Evolutionary conservation across 2,329 filamentous ascomycete species (phyloP), one percentile per base, ranked within the genome.

Genomic region (Westerdykella aurantiaca): DNA sequence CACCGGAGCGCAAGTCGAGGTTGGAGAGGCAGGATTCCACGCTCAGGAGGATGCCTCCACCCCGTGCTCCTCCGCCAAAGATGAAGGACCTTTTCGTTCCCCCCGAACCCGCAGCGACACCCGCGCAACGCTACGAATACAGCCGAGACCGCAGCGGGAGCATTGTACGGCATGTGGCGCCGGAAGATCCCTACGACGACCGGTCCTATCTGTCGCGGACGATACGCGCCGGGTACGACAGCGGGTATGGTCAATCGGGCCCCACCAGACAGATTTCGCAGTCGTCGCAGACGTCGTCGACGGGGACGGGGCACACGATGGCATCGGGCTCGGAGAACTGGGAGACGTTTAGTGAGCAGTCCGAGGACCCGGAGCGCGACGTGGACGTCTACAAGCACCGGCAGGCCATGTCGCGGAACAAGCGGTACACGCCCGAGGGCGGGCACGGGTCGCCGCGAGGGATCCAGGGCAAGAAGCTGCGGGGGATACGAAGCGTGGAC

Each of bases 311-410:
- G 17, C 72, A 71, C n/a, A 88, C 85, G 1, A 77, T 76, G 17
- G 76, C 86, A 21, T 88, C 86, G 5, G 88, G 87, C 1, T 95
- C 88, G 3, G 91, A 97, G 69, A 97, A 97, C 66, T 97, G 91
- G 91, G 91, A 97, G 69, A 95, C 90, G 9, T 97, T 93, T 58
- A 90, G 93, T 56, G 88, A 95, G 64, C 81, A 78, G 52, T 88
- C 85, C 48, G 84, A 88, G 58, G 80, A 83, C 0, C 48, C 88
- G 57, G 67, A 69, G 50, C 58, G 56, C 18, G 89, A 95, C 62
- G 83, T 82, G 4, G 87, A 93, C 48, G 77, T 81, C 9, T 94
- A 95, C 67, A 88, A 88, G 60, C 85, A 86, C 51, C 79, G 84
- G 45, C 72, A 90, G 42, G 79, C 83, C 48, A 82, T 83, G 25